Percentiles rank a stretch among this genome's conserved stretches.
phyloP scores from a whole-genome alignment of 2,329 filamentous ascomycete species.

The Bipolaris gigantea region DNA sequence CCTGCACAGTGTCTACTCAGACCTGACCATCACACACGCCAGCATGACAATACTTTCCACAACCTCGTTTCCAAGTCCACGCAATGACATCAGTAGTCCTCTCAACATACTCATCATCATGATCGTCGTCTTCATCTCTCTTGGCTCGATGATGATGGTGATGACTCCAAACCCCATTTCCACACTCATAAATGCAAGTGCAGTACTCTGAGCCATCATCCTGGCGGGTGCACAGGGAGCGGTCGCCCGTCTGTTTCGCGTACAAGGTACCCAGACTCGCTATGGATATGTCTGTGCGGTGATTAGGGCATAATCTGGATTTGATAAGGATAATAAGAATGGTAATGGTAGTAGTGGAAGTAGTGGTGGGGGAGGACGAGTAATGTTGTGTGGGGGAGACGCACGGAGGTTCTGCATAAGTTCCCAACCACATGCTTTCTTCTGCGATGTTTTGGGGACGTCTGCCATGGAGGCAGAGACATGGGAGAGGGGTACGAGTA shows the following conservation, averaged over 20 bases:
- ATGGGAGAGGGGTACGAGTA: background rate
- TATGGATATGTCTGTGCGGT: slow-evolving; percentile 14
- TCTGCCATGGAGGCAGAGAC: background rate
- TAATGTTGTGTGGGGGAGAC: background rate
- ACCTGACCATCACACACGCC: slow-evolving; percentile 20
- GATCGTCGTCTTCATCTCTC: background rate
- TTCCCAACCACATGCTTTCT: slow-evolving; percentile 15
- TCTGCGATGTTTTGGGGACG: background rate
- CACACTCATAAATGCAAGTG: slow-evolving; percentile 23
- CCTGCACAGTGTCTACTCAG: too few relatives aligned
- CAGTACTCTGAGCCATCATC: slow-evolving; percentile 14
- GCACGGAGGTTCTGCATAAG: slow-evolving; percentile 14
- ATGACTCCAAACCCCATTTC: slow-evolving; percentile 20
- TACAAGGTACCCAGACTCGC: slow-evolving; percentile 12
- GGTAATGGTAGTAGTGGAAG: too few relatives aligned
- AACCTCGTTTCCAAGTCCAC: slow-evolving; percentile 9
- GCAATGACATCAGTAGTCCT: background rate
- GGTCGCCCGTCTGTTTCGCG: slow-evolving; percentile 16
- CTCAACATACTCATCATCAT: too few relatives aligned
- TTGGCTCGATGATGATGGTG: background rate
- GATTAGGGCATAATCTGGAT: background rate
- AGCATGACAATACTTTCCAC: slow-evolving; percentile 21
- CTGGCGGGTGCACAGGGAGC: slow-evolving; percentile 11
- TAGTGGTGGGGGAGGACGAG: background rate
- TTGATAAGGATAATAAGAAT: background rate